These are phyloP conservation scores for Pachyrhizus erosus DNA, from an alignment of 306 rosid species.

Conservation along the genomic window DNA sequence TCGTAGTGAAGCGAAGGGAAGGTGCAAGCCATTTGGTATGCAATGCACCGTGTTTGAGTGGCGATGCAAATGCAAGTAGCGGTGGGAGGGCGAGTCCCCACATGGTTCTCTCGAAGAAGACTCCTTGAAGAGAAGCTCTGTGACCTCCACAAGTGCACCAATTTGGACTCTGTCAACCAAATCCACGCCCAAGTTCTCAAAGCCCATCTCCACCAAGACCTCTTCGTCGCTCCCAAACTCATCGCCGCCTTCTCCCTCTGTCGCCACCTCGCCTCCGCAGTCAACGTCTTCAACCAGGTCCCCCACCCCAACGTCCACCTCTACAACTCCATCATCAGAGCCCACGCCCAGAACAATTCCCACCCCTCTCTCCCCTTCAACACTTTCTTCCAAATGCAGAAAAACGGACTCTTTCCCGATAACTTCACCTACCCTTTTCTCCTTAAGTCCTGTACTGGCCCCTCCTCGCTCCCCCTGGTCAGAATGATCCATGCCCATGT, in stretches of 20 bases:
- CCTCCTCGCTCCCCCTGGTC: conserved; percentile 51
- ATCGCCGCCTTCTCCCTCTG: conserved; percentile 72
- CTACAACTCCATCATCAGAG: conserved; percentile 74
- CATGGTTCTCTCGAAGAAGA: conserved; percentile 80
- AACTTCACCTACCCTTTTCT: conserved; percentile 72
- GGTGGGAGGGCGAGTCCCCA: conserved; percentile 57
- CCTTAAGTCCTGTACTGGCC: conserved; percentile 57
- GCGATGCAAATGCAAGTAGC: conserved; percentile 54
- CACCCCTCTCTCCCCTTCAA: conserved; percentile 57
- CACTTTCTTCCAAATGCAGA: conserved; percentile 64
- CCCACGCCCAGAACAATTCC: conserved; percentile 61
- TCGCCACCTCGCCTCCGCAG: conserved; percentile 64
- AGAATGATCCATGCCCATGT: conserved; percentile 72
- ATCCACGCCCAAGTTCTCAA: conserved; percentile 78
- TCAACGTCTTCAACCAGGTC: conserved; percentile 70
- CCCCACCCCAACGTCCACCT: conserved; percentile 64
- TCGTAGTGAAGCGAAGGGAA: background rate
- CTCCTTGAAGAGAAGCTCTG: conserved; percentile 74
- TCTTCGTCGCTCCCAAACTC: conserved; percentile 68
- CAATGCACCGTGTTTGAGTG: background rate
- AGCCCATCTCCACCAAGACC: conserved; percentile 67
- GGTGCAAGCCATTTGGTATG: background rate
- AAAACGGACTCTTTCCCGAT: conserved; percentile 52
- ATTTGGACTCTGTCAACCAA: conserved; percentile 66
- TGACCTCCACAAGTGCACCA: conserved; percentile 68